Base-by-base conservation (phyloP, 164 flowering plant genomes). In the Santalum album region DNA sequence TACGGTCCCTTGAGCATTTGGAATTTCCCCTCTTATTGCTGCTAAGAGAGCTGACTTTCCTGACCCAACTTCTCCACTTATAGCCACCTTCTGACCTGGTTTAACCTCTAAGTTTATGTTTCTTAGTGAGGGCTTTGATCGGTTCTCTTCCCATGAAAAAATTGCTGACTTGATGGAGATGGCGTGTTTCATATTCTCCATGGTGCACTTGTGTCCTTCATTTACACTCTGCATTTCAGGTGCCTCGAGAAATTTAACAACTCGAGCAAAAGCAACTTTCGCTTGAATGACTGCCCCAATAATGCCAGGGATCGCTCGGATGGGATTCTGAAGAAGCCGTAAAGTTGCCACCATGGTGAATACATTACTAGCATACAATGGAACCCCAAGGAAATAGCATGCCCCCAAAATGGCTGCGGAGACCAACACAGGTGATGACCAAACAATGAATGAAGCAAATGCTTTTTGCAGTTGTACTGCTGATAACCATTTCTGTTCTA, bases 1-100 rank as follows among this genome's bases (percentile, higher is more conserved):
- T 65, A 79, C 84, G 12, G 25, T 63, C 52, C 79, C 84, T 7
- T 63, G 51, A 29, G 55, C 51, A 22, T 26, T 55, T 18, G 79
- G 78, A 55, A 79, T 76, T 66, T 79, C 84, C 23, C 81, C 79
- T 25, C 77, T 76, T 67, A 77, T 55, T 29, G 80, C 78, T 15
- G 85, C 76, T 19, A 80, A 56, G 61, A 80, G 75, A 15, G 80
- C 75, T 18, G 85, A 80, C 66, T 80, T 80, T 5, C 85, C 85
- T 15, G 85, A 71, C 1, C 85, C 85, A 22, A 80, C 80, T 52
- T 77, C 85, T 40, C 85, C 82, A 57, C 85, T 77, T 12, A 80
- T 62, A 18, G 82, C 85, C 9, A 75, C 53, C 58, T 69, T 75
- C 22, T 75, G 72, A 23, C 78, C 76, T 0, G 60, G 49, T 53